Conservation (phyloP, 352 stramenopile genomes). For the Globisporangium perplexum region DNA sequence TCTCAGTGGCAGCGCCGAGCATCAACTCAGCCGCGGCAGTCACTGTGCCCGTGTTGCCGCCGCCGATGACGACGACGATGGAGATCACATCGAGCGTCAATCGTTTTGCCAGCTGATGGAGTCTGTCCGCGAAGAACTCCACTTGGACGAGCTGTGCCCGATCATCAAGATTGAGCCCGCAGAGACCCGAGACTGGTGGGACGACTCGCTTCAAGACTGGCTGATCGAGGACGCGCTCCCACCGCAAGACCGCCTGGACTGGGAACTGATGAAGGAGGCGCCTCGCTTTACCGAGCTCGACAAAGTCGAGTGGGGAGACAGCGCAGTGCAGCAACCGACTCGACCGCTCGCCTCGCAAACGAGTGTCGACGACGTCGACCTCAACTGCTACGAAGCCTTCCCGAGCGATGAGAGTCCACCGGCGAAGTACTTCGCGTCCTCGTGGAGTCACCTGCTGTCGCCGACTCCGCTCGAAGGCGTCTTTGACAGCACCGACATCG, state of each 20-base stretch:
- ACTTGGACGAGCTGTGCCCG: not conserved
- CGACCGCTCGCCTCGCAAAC: not conserved
- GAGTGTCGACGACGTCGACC: conserved; percentile 10
- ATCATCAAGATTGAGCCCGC: conserved; percentile 13
- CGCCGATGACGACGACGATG: not conserved
- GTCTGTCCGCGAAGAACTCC: conserved; percentile 18
- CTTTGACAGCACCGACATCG: too few relatives aligned
- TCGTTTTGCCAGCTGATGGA: not conserved
- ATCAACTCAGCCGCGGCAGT: not conserved
- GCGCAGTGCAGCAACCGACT: not conserved
- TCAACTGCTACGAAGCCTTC: conserved; percentile 26
- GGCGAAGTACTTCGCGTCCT: conserved; percentile 8
- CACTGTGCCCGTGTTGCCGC: too few relatives aligned
- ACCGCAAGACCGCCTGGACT: conserved; percentile 33
- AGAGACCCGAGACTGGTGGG: conserved; percentile 24
- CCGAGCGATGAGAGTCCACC: conserved; percentile 7
- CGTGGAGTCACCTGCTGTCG: conserved; percentile 3
- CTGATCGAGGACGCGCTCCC: conserved; percentile 30
- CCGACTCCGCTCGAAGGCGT: not conserved
- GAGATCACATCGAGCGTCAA: not conserved
- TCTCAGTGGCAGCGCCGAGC: not conserved
- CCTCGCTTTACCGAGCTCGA: not conserved
- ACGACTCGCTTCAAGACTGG: conserved; percentile 40
- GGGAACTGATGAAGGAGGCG: conserved; percentile 26
- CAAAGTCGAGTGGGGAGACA: conserved; percentile 5